Evolutionary conservation across 257 asterid species (phyloP).

Genomic region (Gentiana dahurica): DNA sequence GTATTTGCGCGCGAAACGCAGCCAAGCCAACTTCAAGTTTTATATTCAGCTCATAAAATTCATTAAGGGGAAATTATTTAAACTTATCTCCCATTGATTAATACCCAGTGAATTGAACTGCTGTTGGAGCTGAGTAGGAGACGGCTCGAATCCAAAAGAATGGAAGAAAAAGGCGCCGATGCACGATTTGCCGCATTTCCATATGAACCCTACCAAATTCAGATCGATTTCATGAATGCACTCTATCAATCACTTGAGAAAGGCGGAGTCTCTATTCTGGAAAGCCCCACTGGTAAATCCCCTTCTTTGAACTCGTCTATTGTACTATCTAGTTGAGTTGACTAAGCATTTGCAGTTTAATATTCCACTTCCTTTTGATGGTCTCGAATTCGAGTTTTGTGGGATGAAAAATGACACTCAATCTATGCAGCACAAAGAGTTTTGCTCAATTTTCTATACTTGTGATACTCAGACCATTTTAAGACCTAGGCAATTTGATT

Average conservation of each 20-base stretch:
- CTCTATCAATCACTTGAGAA: slow-evolving; percentile 68
- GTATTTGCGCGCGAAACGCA: too few relatives aligned
- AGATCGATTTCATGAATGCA: slow-evolving; percentile 85
- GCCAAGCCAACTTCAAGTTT: too few relatives aligned
- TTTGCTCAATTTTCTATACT: too few relatives aligned
- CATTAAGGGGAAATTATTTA: too few relatives aligned
- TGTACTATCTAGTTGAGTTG: too few relatives aligned
- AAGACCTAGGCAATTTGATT: too few relatives aligned
- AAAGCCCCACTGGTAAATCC: slow-evolving; percentile 83
- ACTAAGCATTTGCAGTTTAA: not conserved
- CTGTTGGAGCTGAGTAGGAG: not conserved
- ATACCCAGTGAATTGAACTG: not conserved
- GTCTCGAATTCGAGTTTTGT: too few relatives aligned
- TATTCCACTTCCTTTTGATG: too few relatives aligned
- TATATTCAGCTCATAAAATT: not conserved
- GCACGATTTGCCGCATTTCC: slow-evolving; percentile 63
- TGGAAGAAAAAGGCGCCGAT: slow-evolving; percentile 17
- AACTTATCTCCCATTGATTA: too few relatives aligned
- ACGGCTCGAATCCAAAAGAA: not conserved
- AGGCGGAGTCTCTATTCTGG: slow-evolving; percentile 95
- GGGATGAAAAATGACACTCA: too few relatives aligned
- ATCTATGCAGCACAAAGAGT: too few relatives aligned
- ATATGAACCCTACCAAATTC: slow-evolving; percentile 72
- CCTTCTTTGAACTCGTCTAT: not conserved
- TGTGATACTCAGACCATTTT: too few relatives aligned